phyloP scores from a whole-genome alignment of 1,139 yeast genomes.

The Candida neerlandica region DNA sequence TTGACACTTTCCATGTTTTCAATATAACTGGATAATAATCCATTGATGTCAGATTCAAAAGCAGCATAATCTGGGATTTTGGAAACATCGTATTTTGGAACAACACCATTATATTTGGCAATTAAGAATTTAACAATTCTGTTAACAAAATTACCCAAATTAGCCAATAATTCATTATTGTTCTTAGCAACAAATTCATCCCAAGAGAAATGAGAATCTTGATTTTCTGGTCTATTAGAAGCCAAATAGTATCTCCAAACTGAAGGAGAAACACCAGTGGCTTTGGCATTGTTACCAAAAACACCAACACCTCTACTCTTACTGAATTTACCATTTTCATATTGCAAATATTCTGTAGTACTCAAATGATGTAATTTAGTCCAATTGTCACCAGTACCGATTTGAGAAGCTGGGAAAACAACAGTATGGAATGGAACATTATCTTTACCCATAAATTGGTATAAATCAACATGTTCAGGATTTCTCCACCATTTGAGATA shows the following conservation, averaged over 20 bases:
- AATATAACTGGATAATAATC: constrained; percentile 60
- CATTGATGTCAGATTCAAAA: constrained; percentile 62
- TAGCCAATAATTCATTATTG: constrained; percentile 90
- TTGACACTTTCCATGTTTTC: constrained; percentile 77
- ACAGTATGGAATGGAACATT: constrained; percentile 98
- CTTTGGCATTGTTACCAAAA: constrained; percentile 96
- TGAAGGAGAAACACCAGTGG: constrained; percentile 84
- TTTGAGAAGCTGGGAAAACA: constrained; percentile 89
- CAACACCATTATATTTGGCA: constrained; percentile 90
- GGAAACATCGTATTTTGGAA: constrained; percentile 61
- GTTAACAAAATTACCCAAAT: constrained; percentile 95
- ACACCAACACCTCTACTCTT: constrained; percentile 97
- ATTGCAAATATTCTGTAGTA: constrained; percentile 95
- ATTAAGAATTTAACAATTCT: constrained; percentile 86
- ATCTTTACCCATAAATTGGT: constrained; percentile 99
- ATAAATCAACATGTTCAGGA: constrained; percentile 79
- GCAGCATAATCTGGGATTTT: constrained; percentile 52
- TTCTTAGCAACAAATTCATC: constrained; percentile 90
- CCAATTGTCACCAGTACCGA: constrained; percentile 90
- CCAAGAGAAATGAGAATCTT: constrained; percentile 98
- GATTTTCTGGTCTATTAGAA: constrained; percentile 89
- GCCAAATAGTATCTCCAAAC: constrained; percentile 98
- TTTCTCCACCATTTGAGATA: constrained; percentile 88
- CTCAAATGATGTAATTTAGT: constrained; percentile 87
- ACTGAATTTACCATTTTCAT: constrained; percentile 97